Conservation (phyloP, 768 basidiomycete species). For the Auriscalpium orientale region DNA sequence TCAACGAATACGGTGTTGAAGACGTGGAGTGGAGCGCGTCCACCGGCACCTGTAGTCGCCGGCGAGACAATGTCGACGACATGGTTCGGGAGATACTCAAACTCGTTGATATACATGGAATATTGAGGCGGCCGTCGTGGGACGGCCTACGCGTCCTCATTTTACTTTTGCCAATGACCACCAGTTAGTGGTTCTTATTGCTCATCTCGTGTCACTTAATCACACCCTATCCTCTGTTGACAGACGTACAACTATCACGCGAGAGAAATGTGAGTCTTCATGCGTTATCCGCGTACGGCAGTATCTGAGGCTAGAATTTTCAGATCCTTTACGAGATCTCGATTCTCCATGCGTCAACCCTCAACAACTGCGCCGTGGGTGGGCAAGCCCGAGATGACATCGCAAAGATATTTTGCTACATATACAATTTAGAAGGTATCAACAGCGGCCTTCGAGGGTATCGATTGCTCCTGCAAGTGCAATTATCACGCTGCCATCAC, state of each 20-base stretch:
- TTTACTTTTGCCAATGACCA: slow-evolving; percentile 73
- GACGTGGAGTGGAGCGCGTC: slow-evolving; percentile 26
- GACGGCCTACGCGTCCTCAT: slow-evolving; percentile 80
- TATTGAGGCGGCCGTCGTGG: slow-evolving; percentile 77
- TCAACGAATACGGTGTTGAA: slow-evolving; percentile 70
- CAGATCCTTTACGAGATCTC: no score
- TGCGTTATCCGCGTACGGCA: slow-evolving; percentile 17
- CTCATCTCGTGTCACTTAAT: slow-evolving; percentile 8
- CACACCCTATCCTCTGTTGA: slow-evolving; percentile 35
- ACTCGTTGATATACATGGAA: slow-evolving; percentile 71
- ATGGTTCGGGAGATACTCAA: slow-evolving; percentile 77
- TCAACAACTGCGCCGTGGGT: slow-evolving; percentile 56
- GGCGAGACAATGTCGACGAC: slow-evolving; percentile 48
- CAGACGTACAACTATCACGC: slow-evolving; percentile 14
- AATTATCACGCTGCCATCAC: slow-evolving; percentile 37
- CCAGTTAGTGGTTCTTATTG: slow-evolving; percentile 45
- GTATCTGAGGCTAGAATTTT: no score
- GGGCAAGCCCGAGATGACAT: slow-evolving; percentile 50
- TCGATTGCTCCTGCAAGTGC: slow-evolving; percentile 55
- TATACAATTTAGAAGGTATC: slow-evolving; percentile 78
- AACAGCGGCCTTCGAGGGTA: slow-evolving; percentile 80
- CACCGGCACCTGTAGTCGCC: slow-evolving; percentile 55
- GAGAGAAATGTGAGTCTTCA: slow-evolving; percentile 70
- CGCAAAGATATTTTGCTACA: slow-evolving; percentile 85
- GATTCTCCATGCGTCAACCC: slow-evolving; percentile 54